Conservation (phyloP, 306 rosid genomes). For the Inga laurina region DNA sequence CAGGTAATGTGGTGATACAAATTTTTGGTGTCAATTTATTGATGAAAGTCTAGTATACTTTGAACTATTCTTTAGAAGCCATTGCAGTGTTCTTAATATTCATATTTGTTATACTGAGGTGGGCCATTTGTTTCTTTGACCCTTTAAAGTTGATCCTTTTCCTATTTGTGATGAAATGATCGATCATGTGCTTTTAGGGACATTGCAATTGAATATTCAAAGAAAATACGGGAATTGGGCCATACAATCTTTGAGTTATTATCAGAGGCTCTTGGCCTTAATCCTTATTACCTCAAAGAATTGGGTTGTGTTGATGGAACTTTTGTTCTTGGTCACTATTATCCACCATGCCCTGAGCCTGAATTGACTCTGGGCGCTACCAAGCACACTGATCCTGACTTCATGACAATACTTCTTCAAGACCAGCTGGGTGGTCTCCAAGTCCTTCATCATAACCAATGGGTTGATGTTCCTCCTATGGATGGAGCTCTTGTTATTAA, state of each 20-base stretch:
- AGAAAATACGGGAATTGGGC: constrained; percentile 38
- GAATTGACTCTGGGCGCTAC: constrained; percentile 46
- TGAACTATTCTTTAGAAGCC: too few relatives aligned
- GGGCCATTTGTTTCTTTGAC: too few relatives aligned
- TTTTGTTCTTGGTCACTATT: constrained; percentile 39
- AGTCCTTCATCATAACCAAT: constrained; percentile 39
- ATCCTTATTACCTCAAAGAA: constrained; percentile 35
- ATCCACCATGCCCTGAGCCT: constrained; percentile 55
- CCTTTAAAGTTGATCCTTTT: too few relatives aligned
- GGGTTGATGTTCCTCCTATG: constrained; percentile 42
- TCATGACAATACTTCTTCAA: constrained; percentile 52
- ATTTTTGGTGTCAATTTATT: background rate
- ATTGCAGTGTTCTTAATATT: background rate
- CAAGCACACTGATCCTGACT: constrained; percentile 47
- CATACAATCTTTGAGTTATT: constrained; percentile 43
- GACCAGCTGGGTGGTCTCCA: constrained; percentile 58
- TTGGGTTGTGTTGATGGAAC: constrained; percentile 42
- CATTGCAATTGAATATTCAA: constrained; percentile 39
- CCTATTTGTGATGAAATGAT: too few relatives aligned
- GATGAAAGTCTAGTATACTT: too few relatives aligned
- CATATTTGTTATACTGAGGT: background rate
- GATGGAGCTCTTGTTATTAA: constrained; percentile 53
- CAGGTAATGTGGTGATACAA: constrained; percentile 22
- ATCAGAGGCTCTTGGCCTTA: constrained; percentile 53
- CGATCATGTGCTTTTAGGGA: constrained; percentile 49